Conservation (phyloP, 2,329 filamentous ascomycete genomes). For the Coniochaeta ligniaria region DNA sequence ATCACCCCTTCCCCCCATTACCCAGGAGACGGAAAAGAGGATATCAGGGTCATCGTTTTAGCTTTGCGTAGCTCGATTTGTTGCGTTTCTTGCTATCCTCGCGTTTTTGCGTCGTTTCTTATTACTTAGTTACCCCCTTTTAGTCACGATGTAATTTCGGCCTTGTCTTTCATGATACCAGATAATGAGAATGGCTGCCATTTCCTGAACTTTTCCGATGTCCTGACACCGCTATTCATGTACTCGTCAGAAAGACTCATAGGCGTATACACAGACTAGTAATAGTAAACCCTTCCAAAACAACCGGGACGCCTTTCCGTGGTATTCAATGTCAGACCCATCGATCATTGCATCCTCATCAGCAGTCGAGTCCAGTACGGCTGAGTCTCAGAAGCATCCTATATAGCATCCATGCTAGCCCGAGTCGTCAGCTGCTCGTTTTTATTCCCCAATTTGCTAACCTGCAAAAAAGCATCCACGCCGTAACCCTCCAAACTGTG, state of each 20-base stretch:
- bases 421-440: slow-evolving; percentile 85
- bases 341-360: too few relatives aligned
- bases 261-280: too few relatives aligned
- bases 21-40: not conserved
- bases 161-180: slow-evolving; percentile 42
- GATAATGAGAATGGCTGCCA: slow-evolving; percentile 30
- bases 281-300: too few relatives aligned
- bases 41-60: slow-evolving; percentile 2
- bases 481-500: slow-evolving; percentile 95
- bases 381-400: slow-evolving; percentile 8
- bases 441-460: slow-evolving; percentile 94
- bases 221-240: not conserved
- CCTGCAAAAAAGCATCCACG: slow-evolving; percentile 91
- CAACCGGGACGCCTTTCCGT: not conserved
- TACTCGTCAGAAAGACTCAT: not conserved
- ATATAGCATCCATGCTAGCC: slow-evolving; percentile 72
- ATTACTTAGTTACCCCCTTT: slow-evolving; percentile 23
- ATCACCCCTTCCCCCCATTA: not conserved
- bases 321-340: too few relatives aligned
- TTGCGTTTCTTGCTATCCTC: slow-evolving; percentile 12
- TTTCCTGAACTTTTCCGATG: slow-evolving; percentile 3
- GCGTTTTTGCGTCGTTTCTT: slow-evolving; percentile 19
- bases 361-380: too few relatives aligned
- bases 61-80: slow-evolving; percentile 8
- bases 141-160: slow-evolving; percentile 41